Evolutionary conservation across 1,284 basidiomycete genomes (phyloP), one percentile per base, ranked within the genome.

Genomic region (Ceratobasidium sp.): DNA sequence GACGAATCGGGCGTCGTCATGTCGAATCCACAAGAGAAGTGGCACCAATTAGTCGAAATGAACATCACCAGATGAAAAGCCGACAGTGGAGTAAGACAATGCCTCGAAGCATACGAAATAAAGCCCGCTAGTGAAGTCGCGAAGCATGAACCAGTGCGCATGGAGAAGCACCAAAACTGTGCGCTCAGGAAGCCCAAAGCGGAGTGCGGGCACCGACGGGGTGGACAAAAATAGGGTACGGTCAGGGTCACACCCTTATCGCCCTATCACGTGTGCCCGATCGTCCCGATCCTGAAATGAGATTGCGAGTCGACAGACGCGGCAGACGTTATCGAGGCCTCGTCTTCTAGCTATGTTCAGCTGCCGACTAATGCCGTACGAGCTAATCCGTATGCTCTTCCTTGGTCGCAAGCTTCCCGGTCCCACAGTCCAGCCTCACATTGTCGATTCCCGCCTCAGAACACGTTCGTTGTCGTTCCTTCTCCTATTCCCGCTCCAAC

Each of bases 351-450:
- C 42, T 14, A 46, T 36, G 33, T 36, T 36, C 42, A 21, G 16
- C 5, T 46, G 42, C 42, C 42, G 16, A 46, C 42, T 6, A 46
- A 7, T 21, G 42, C 16, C 42, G 19, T 46, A n/a, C n/a, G n/a
- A n/a, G n/a, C n/a, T n/a, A n/a, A n/a, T n/a, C 25, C 46, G 23
- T 39, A 25, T 36, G 39, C 36, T 36, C 16, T 52, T 49, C 60
- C 49, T 29, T 23, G 16, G 54, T 66, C 36, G 23, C 19, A 21
- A 16, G 14, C 60, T 54, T 66, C 60, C 46, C 8, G 30, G 25
- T 66, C 60, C 60, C 60, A 62, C 59, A 23, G 25, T 66, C 19
- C 49, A 64, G 36, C 49, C 59, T 64, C 59, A 52, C 30, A 42
- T 52, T 23, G 19, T 23, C 27, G 49, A 30, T 66, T 50, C 25